phyloP scores from a whole-genome alignment of 768 basidiomycete species.

The Phaffia australis region DNA sequence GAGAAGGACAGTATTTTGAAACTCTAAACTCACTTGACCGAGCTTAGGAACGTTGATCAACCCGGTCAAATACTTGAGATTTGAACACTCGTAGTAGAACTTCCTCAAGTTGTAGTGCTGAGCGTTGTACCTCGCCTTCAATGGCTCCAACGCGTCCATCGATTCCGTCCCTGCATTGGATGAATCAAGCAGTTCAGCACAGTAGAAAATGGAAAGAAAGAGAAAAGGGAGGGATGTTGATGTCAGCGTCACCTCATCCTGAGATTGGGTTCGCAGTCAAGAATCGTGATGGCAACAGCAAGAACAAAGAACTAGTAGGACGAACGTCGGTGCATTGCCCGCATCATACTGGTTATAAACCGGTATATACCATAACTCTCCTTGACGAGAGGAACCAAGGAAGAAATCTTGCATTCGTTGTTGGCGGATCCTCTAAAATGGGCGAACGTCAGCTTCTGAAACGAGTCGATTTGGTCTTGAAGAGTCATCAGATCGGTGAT shows the following conservation, averaged over 20 bases:
- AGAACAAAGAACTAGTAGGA: slow-evolving; percentile 13
- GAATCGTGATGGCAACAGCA: slow-evolving; percentile 2
- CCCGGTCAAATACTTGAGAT: slow-evolving; percentile 92
- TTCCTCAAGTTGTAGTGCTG: slow-evolving; percentile 90
- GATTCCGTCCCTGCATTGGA: slow-evolving; percentile 67
- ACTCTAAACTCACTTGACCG: slow-evolving; percentile 55
- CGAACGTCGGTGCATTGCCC: slow-evolving; percentile 89
- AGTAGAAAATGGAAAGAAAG: neutral
- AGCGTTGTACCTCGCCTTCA: slow-evolving; percentile 72
- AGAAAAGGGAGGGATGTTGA: neutral
- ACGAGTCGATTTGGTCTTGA: slow-evolving; percentile 97
- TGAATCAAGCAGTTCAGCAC: neutral
- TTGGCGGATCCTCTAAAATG: slow-evolving; percentile 83
- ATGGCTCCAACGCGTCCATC: slow-evolving; percentile 74
- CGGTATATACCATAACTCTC: slow-evolving; percentile 99
- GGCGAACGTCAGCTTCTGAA: slow-evolving; percentile 94
- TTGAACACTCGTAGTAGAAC: slow-evolving; percentile 99
- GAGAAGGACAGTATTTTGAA: slow-evolving; percentile 8
- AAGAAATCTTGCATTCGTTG: slow-evolving; percentile 94
- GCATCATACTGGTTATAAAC: slow-evolving; percentile 96
- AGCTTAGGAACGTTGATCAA: slow-evolving; percentile 97
- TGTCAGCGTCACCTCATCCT: neutral
- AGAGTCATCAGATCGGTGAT: slow-evolving; percentile 94
- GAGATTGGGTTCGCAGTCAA: neutral
- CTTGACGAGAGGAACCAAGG: slow-evolving; percentile 92